phyloP scores from a whole-genome alignment of 495 filamentous ascomycete species.

The Penicillium manginii region DNA sequence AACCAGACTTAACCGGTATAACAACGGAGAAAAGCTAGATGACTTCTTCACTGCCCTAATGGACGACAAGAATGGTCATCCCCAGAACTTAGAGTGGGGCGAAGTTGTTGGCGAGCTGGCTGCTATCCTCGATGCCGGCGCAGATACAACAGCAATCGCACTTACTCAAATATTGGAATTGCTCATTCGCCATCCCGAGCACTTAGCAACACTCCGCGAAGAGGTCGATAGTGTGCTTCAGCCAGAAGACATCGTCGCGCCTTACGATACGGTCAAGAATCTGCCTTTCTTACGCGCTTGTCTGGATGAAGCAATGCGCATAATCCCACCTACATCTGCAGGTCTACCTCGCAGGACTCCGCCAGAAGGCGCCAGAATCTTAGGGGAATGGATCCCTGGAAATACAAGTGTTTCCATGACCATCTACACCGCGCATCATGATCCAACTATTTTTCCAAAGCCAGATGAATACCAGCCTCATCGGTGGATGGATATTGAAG shows the following conservation, averaged over 20 bases:
- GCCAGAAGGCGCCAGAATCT: constrained; percentile 34
- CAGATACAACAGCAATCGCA: constrained; percentile 55
- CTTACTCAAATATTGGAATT: constrained; percentile 52
- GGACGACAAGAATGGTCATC: constrained; percentile 47
- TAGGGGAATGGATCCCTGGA: constrained; percentile 36
- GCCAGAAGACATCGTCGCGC: constrained; percentile 35
- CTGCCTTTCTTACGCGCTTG: constrained; percentile 43
- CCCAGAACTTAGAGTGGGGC: constrained; percentile 17
- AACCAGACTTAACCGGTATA: constrained; percentile 38
- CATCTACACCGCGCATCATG: constrained; percentile 24
- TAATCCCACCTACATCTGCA: constrained; percentile 38
- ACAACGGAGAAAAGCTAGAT: constrained; percentile 47
- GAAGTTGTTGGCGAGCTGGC: constrained; percentile 23
- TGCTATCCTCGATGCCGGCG: constrained; percentile 51
- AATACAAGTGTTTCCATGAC: constrained; percentile 30
- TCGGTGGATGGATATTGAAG: constrained; percentile 28
- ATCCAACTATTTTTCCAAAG: constrained; percentile 26
- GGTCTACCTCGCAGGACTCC: constrained; percentile 36
- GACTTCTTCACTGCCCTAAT: constrained; percentile 53
- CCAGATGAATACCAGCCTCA: constrained; percentile 30
- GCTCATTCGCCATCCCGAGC: constrained; percentile 53
- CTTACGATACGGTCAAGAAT: constrained; percentile 40
- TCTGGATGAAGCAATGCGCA: constrained; percentile 46
- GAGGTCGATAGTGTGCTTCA: constrained; percentile 53
- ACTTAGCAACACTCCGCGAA: constrained; percentile 50